Evolutionary conservation across 768 basidiomycete species (phyloP).

Genomic region (Daedaleopsis sinensis): DNA sequence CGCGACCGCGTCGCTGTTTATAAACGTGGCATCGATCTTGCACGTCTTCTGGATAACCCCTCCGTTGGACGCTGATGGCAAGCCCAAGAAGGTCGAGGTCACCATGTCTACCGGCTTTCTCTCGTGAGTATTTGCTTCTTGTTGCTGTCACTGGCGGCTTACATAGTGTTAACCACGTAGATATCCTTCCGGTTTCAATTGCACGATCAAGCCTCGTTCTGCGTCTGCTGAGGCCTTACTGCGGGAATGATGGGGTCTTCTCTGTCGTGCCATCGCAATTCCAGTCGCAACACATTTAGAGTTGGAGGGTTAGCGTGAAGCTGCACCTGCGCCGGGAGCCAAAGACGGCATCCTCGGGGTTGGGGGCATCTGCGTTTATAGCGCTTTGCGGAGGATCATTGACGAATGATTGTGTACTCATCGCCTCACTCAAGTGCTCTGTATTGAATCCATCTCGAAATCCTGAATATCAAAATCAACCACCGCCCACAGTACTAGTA

Average conservation of each 20-base stretch:
- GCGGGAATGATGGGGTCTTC: background rate
- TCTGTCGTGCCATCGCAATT: background rate
- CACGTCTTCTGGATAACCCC: conserved; percentile 9
- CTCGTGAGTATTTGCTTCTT: background rate
- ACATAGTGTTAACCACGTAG: background rate
- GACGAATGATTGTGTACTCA: too few species aligned
- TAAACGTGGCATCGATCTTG: conserved; percentile 6
- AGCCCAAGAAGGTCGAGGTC: conserved; percentile 12
- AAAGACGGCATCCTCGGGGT: conserved; percentile 42
- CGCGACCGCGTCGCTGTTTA: conserved; percentile 5
- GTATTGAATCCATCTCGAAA: too few species aligned
- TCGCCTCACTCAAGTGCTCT: too few species aligned
- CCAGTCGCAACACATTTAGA: too few species aligned
- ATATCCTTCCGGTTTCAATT: conserved; percentile 11
- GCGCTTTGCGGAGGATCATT: too few species aligned
- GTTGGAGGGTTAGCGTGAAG: background rate
- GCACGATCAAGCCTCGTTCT: conserved; percentile 9
- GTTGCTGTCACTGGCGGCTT: background rate
- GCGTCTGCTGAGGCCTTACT: conserved; percentile 2
- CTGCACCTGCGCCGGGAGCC: conserved; percentile 2
- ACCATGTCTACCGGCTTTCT: conserved; percentile 10
- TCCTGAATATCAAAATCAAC: too few species aligned
- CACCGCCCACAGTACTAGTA: too few species aligned
- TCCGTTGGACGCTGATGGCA: background rate
- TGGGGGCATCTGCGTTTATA: conserved; percentile 26